Percentiles rank a stretch among this genome's conserved stretches.
These are phyloP conservation scores for Penicillium canescens DNA, from an alignment of 495 filamentous ascomycete genomes.

Conservation along the genomic window DNA sequence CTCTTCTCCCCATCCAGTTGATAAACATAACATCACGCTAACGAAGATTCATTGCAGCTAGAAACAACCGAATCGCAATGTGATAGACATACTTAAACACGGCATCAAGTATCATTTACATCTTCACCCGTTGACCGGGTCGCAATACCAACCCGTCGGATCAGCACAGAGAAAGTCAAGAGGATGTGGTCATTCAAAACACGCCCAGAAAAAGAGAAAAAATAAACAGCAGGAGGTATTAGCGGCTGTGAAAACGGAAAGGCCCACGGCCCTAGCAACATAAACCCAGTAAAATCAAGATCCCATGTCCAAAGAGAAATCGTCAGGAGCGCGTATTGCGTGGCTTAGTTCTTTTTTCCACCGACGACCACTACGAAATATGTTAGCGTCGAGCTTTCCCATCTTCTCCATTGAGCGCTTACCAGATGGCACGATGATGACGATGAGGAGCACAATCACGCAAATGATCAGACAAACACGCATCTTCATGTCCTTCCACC, in stretches of 20 bases:
- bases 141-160: slow-evolving; percentile 25
- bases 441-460: slow-evolving; percentile 81
- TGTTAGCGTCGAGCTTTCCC: slow-evolving; percentile 18
- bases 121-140: slow-evolving; percentile 37
- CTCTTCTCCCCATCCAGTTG: no score
- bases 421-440: slow-evolving; percentile 89
- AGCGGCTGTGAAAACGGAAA: slow-evolving; percentile 39
- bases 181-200: slow-evolving; percentile 45
- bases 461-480: slow-evolving; percentile 89
- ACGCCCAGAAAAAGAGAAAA: slow-evolving; percentile 31
- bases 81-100: slow-evolving; percentile 38
- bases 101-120: slow-evolving; percentile 51
- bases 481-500: slow-evolving; percentile 99
- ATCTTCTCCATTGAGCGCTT: slow-evolving; percentile 21
- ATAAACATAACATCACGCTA: neutral
- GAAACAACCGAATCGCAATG: slow-evolving; percentile 17
- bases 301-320: slow-evolving; percentile 34
- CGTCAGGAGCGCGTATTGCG: slow-evolving; percentile 26
- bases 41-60: slow-evolving; percentile 13
- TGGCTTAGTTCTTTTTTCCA: slow-evolving; percentile 27
- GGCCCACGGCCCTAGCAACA: slow-evolving; percentile 33
- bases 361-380: slow-evolving; percentile 27
- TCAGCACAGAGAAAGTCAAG: slow-evolving; percentile 29
- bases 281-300: slow-evolving; percentile 32
- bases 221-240: slow-evolving; percentile 44